Conservation (phyloP, 164 flowering plant genomes). For the Magnolia changhungtana region DNA sequence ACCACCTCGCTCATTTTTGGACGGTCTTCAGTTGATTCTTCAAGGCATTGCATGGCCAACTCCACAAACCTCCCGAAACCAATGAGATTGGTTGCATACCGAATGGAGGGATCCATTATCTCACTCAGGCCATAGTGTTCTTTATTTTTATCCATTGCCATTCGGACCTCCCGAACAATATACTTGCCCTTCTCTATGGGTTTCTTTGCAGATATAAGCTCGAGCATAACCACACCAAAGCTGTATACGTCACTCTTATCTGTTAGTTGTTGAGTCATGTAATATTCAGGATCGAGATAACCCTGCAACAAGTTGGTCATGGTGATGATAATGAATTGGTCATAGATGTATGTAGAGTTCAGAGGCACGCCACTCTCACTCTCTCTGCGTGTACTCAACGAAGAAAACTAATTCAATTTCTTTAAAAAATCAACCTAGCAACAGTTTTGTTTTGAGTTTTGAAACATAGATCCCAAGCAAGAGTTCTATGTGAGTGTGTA, state of each 20-base stretch:
- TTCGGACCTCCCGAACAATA: constrained; percentile 43
- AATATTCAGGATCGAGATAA: constrained; percentile 74
- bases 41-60: constrained; percentile 49
- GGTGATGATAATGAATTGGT: neutral
- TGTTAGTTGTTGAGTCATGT: constrained; percentile 60
- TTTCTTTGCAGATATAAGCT: constrained; percentile 45
- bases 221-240: constrained; percentile 62
- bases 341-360: neutral
- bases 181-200: constrained; percentile 53
- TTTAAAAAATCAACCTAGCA: neutral
- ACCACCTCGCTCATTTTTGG: constrained; percentile 63
- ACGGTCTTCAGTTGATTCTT: constrained; percentile 40
- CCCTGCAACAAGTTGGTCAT: constrained; percentile 38
- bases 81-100: constrained; percentile 17
- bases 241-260: constrained; percentile 71
- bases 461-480: too few species aligned
- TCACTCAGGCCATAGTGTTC: constrained; percentile 31
- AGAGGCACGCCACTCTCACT: neutral
- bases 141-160: constrained; percentile 31
- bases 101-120: constrained; percentile 43
- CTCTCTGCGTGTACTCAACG: neutral
- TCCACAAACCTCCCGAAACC: constrained; percentile 48
- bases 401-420: neutral
- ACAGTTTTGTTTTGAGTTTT: too few species aligned
- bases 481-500: neutral